These are phyloP conservation scores for Usnea hakonensis DNA, from an alignment of 495 filamentous ascomycete species.

Conservation along the genomic window DNA sequence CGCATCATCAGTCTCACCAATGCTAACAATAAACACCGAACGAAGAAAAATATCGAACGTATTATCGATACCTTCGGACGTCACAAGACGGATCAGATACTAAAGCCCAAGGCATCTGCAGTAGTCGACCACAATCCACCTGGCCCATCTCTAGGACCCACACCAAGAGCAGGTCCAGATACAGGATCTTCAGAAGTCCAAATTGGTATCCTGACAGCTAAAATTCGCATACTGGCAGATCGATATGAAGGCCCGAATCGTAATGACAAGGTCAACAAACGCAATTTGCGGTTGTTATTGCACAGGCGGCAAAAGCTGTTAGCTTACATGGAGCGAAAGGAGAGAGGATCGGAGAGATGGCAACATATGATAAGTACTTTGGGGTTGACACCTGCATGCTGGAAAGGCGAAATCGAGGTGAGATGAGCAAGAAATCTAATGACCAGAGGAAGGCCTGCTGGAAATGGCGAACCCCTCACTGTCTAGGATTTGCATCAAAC, in stretches of 20 bases:
- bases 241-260: conserved; percentile 46
- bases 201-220: conserved; percentile 90
- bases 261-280: conserved; percentile 87
- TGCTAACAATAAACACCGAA: conserved; percentile 65
- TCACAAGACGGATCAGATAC: conserved; percentile 70
- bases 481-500: not conserved
- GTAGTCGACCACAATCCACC: conserved; percentile 16
- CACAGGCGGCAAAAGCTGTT: conserved; percentile 86
- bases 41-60: conserved; percentile 68
- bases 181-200: conserved; percentile 94
- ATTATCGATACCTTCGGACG: conserved; percentile 85
- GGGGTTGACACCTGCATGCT: conserved; percentile 78
- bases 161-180: conserved; percentile 73
- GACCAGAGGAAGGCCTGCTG: not conserved
- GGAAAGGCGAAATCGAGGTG: conserved; percentile 67
- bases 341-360: conserved; percentile 86
- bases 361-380: conserved; percentile 70
- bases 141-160: conserved; percentile 35
- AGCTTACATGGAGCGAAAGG: conserved; percentile 76
- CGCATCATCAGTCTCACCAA: conserved; percentile 70
- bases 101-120: conserved; percentile 50
- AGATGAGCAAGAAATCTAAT: not conserved
- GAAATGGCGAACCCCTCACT: not conserved
- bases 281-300: conserved; percentile 75
- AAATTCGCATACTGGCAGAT: conserved; percentile 74